Evolutionary conservation across 2,329 filamentous ascomycete genomes (phyloP).

Genomic region (Teratosphaeria nubilosa): DNA sequence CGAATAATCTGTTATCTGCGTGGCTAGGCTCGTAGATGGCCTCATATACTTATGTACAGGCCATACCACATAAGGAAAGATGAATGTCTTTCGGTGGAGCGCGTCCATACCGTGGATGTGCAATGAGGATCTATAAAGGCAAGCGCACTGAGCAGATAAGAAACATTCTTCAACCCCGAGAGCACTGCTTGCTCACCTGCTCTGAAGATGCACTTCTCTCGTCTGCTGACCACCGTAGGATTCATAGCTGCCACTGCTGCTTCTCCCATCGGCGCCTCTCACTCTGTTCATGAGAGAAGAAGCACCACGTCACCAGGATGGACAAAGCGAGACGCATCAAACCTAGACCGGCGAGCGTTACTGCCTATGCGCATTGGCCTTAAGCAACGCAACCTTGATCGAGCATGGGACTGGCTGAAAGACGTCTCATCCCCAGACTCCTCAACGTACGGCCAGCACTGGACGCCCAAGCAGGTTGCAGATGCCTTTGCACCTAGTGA

Average conservation of each 20-base stretch:
- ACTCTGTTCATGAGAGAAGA: constrained; percentile 25
- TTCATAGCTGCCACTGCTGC: constrained; percentile 11
- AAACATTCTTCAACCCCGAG: background rate
- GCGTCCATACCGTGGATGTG: background rate
- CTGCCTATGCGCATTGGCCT: constrained; percentile 27
- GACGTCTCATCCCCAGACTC: constrained; percentile 36
- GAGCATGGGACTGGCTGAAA: constrained; percentile 21
- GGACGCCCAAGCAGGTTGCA: constrained; percentile 33
- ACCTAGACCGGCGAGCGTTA: constrained; percentile 19
- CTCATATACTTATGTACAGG: background rate
- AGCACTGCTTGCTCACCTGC: background rate
- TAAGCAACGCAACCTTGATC: constrained; percentile 25
- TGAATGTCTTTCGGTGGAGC: background rate
- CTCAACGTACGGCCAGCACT: constrained; percentile 29
- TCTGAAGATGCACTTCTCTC: constrained; percentile 14
- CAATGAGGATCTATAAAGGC: background rate
- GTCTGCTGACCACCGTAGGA: constrained; percentile 9
- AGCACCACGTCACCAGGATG: constrained; percentile 18
- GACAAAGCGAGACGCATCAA: constrained; percentile 16
- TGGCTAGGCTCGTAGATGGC: background rate
- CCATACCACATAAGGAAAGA: background rate
- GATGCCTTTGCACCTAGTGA: constrained; percentile 28
- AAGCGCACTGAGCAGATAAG: background rate
- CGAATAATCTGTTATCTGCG: too few species aligned
- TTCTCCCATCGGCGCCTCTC: constrained; percentile 13